Evolutionary conservation across 192 early-diverging fungal species (phyloP).

Genomic region (Coemansia sp.): DNA sequence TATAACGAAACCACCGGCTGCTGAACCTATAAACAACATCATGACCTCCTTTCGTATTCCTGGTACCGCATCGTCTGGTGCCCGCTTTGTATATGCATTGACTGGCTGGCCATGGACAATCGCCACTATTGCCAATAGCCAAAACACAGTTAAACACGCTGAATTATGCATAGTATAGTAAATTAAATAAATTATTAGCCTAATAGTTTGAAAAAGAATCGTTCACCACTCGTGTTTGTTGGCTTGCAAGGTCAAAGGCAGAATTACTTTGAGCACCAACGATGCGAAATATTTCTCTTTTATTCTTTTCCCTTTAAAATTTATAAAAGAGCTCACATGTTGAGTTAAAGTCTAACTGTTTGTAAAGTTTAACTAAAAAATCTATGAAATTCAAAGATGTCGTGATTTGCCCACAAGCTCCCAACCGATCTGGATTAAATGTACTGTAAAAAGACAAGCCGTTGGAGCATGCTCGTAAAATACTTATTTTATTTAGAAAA

Average conservation of each 20-base stretch:
- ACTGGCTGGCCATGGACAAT: neutral
- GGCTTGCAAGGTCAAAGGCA: too few species aligned
- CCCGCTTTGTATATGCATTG: neutral
- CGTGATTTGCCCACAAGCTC: conserved; percentile 87
- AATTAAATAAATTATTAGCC: neutral
- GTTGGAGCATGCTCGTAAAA: conserved; percentile 79
- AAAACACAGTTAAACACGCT: neutral
- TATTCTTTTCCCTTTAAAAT: too few species aligned
- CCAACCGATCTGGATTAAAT: conserved; percentile 72
- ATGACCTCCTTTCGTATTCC: neutral
- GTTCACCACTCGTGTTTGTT: too few species aligned
- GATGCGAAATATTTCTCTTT: too few species aligned
- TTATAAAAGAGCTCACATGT: neutral
- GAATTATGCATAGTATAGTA: neutral
- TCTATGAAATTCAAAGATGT: conserved; percentile 65
- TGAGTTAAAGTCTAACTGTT: too few species aligned
- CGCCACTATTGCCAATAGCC: neutral
- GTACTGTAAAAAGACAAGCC: conserved; percentile 70
- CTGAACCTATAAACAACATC: neutral
- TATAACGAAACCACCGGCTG: neutral
- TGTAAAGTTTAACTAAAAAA: neutral
- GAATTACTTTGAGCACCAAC: too few species aligned
- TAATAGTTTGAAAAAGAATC: neutral
- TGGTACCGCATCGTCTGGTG: neutral
- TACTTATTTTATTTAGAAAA: conserved; percentile 33